Base-by-base conservation (phyloP, 768 basidiomycete species). In the Mycena haematopus region DNA sequence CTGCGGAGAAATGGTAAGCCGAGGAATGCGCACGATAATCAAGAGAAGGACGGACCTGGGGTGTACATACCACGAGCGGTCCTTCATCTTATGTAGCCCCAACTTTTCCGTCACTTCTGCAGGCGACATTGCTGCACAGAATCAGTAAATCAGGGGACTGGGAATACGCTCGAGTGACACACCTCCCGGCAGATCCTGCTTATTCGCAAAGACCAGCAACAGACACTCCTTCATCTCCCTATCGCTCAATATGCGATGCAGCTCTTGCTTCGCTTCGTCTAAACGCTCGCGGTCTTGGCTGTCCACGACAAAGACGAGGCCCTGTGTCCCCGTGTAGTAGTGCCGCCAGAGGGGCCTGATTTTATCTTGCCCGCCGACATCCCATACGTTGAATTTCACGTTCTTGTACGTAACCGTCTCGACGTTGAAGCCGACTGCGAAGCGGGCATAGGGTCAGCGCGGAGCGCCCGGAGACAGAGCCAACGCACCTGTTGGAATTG, bases 371-470 rank as follows among this genome's bases (percentile, higher is more conserved):
- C 96, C 96, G 70, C 96, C 96, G 42, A 99, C 96, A 73, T 97
- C 95, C 94, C 95, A 92, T 8, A 93, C 90, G 68, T 93, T 94
- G 81, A 94, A 95, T 75, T 93, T 93, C 72, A 94, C 95, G 65
- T 99, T 98, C 85, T 97, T 97, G 80, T 99, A 99, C 50, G 95
- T 97, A 56, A 99, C 96, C 4, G 96, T 99, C 79, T 99, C 96
- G 63, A 99, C 96, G 72, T 99, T 99, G 86, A 99, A 99, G 24
- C 96, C 96, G 74, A 97, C 95, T 94, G 70, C 1, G 19, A 4
- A 14, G 13, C 29, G 60, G 13, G 13, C 36, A 11, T 11, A 24
- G 56, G 29, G 49, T 52, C 33, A 68, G 53, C 42, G 17, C 33
- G 25, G 36, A 36, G 19, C 56, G n/a, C 11, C 10, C 19, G 58